Evolutionary conservation across 768 basidiomycete species (phyloP).

Genomic region (Suillus ampliporus): DNA sequence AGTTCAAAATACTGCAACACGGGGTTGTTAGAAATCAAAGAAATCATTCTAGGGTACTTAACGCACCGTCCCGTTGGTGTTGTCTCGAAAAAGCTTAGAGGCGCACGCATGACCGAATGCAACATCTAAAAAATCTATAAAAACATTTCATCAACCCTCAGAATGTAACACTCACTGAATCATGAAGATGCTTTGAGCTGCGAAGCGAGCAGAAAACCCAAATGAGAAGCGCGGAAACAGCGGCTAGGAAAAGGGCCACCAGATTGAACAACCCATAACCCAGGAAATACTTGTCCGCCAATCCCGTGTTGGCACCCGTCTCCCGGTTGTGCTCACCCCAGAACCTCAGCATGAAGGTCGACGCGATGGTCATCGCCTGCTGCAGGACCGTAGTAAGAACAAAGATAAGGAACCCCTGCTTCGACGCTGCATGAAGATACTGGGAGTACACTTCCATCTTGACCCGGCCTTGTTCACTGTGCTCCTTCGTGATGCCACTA

Average conservation of each 20-base stretch:
- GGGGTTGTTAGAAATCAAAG: background rate
- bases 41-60: background rate
- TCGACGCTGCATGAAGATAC: slow-evolving; percentile 84
- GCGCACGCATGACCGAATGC: slow-evolving; percentile 78
- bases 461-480: slow-evolving; percentile 81
- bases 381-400: slow-evolving; percentile 56
- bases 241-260: slow-evolving; percentile 57
- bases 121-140: slow-evolving; percentile 61
- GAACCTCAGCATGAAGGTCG: slow-evolving; percentile 70
- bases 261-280: slow-evolving; percentile 74
- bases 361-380: slow-evolving; percentile 65
- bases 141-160: background rate
- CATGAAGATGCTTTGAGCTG: slow-evolving; percentile 78
- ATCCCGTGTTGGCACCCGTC: slow-evolving; percentile 59
- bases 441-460: slow-evolving; percentile 75
- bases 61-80: slow-evolving; percentile 84
- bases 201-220: slow-evolving; percentile 80
- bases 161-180: slow-evolving; percentile 54
- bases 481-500: slow-evolving; percentile 65
- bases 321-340: slow-evolving; percentile 84
- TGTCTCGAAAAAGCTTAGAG: slow-evolving; percentile 86
- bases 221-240: slow-evolving; percentile 64
- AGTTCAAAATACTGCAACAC: slow-evolving; percentile 71
- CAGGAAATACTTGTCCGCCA: slow-evolving; percentile 59
- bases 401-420: slow-evolving; percentile 70